Percentiles rank a stretch among this genome's conserved stretches.
These are phyloP conservation scores for Annulohypoxylon moriforme DNA, from an alignment of 495 filamentous ascomycete species.

Conservation along the genomic window DNA sequence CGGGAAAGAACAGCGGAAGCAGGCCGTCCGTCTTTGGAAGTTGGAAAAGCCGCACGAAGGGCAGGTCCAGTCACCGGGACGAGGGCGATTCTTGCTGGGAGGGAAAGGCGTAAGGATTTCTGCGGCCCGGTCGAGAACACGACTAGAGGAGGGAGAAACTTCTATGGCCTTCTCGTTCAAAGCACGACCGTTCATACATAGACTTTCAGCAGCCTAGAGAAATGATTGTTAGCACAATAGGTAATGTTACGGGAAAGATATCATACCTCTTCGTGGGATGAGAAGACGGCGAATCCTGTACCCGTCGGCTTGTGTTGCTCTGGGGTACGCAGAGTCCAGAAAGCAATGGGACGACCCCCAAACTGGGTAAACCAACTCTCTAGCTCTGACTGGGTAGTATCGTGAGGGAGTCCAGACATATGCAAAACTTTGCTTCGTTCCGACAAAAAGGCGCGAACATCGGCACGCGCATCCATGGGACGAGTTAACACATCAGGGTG, in stretches of 20 bases:
- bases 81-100: slow-evolving; percentile 96
- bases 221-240: not conserved
- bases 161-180: slow-evolving; percentile 99
- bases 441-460: slow-evolving; percentile 94
- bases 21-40: slow-evolving; percentile 97
- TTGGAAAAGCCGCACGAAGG: slow-evolving; percentile 92
- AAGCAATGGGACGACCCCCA: slow-evolving; percentile 97
- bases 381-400: slow-evolving; percentile 97
- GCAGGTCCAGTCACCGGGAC: slow-evolving; percentile 98
- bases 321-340: slow-evolving; percentile 97
- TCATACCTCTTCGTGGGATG: slow-evolving; percentile 98
- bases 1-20: slow-evolving; percentile 98
- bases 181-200: slow-evolving; percentile 98
- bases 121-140: slow-evolving; percentile 92
- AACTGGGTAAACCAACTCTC: slow-evolving; percentile 99
- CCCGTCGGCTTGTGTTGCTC: slow-evolving; percentile 99
- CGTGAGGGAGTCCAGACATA: slow-evolving; percentile 95
- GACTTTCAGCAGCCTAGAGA: slow-evolving; percentile 85
- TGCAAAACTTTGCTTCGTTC: slow-evolving; percentile 98
- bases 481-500: slow-evolving; percentile 93
- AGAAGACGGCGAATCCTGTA: slow-evolving; percentile 97
- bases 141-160: slow-evolving; percentile 94
- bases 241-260: not conserved
- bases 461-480: slow-evolving; percentile 95
- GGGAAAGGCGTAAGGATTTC: slow-evolving; percentile 97